Conservation (phyloP, 495 filamentous ascomycete species). For the Thermothielavioides terrestris region DNA sequence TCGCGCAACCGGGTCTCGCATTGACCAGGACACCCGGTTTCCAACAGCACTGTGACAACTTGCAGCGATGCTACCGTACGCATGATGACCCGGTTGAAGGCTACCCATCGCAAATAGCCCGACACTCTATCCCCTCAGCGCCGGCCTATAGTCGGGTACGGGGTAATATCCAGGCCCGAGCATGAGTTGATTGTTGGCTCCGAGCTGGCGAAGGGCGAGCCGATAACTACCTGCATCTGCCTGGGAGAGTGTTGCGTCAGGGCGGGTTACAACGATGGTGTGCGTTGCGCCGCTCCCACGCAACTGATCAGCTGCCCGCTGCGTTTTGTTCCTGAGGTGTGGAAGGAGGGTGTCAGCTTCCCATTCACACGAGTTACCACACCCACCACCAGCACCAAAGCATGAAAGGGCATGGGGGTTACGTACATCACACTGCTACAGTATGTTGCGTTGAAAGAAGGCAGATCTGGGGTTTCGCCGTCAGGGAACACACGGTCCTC, state of each 20-base stretch:
- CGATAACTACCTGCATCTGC: neutral
- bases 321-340: neutral
- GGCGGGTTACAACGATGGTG: neutral
- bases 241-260: neutral
- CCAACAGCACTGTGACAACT: too few species aligned
- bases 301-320: constrained; percentile 13
- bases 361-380: too few species aligned
- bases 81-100: neutral
- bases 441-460: too few species aligned
- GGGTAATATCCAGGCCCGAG: neutral
- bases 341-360: neutral
- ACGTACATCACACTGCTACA: too few species aligned
- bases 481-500: neutral
- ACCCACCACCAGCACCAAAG: neutral
- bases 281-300: constrained; percentile 4
- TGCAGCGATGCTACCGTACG: neutral
- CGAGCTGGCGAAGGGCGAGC: neutral
- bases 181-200: neutral
- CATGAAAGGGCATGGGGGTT: neutral
- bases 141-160: too few species aligned
- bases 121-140: too few species aligned
- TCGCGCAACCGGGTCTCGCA: neutral
- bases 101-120: too few species aligned
- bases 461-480: neutral
- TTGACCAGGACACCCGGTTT: neutral